A percentile compares a stretch with the other conserved stretches of the same genome.
Evolutionary conservation across 2,329 filamentous ascomycete species (phyloP).

Genomic region (Exutisphaerella laricina): DNA sequence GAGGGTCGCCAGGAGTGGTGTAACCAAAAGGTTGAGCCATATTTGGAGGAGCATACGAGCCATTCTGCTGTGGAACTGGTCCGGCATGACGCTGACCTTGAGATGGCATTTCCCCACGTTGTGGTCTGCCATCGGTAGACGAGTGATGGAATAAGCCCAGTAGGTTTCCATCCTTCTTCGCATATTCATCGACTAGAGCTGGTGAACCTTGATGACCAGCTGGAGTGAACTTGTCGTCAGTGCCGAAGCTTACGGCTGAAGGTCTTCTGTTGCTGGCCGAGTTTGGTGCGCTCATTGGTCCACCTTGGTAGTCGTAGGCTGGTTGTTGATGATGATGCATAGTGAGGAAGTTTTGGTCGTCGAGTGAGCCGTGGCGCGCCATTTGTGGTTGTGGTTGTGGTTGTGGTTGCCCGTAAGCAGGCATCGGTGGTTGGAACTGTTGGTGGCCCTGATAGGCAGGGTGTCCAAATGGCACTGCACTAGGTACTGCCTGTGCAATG

Average conservation of each 20-base stretch:
- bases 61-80: background rate
- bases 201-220: background rate
- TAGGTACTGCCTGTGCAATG: background rate
- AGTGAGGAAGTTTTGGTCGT: background rate
- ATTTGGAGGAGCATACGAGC: slow-evolving; percentile 4
- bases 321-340: background rate
- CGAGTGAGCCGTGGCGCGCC: background rate
- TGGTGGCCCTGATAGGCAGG: background rate
- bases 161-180: background rate
- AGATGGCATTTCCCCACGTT: background rate
- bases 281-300: too few relatives aligned
- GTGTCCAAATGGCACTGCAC: background rate
- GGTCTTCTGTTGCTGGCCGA: background rate
- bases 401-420: too few relatives aligned
- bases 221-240: background rate
- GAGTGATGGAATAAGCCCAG: background rate
- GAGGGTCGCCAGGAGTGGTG: background rate
- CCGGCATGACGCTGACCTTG: background rate
- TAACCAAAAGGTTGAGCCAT: background rate
- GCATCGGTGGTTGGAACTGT: too few relatives aligned
- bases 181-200: background rate
- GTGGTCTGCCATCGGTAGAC: background rate
- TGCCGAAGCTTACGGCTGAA: background rate
- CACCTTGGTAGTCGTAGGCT: background rate
- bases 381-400: too few relatives aligned